Evolutionary conservation across 2,329 filamentous ascomycete species (phyloP), one percentile per base, ranked within the genome.

Genomic region (Colletotrichum sp.): DNA sequence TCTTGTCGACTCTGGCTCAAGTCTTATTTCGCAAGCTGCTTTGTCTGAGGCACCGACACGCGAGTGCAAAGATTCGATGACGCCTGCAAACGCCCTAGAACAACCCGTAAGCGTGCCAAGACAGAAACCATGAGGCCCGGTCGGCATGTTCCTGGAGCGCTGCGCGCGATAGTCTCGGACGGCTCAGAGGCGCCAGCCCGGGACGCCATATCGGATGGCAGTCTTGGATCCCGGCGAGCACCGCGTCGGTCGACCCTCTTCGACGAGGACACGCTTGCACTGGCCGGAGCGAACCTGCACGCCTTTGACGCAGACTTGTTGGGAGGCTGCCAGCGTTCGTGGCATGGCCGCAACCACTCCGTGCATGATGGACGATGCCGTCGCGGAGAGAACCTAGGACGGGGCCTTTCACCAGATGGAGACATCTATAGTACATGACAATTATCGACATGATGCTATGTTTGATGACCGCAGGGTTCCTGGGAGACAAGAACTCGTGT

Each of bases 381-480:
- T 30, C 36, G 65, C 30, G 66, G 32, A 64, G 43, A 55, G 39
- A 26, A 55, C 28, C 18, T 21, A 18, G 52, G 30, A 32, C 24
- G 55, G 32, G 28, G 28, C 3, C 60, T 39, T 43, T 64, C 67
- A 57, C 24, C 21, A 60, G 12, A 43, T 67, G 21, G 59, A 18
- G 43, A 18, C 66, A 39, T 63, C 32, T 26, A 74, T 70, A 64
- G 59, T 70, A 24, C 57, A 21, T 71, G 66, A 21, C 30, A 57
- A 43, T 65, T 71, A 67, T 72, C 55, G 68, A 55, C 72, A 63
- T 75, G 61, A 61, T 75, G 71, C 36, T 57, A 36, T 59, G 72
- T 72, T 72, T 75, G 55, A 72, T 75, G 69, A 64, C 69, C 57
- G 64, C 69, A 75, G 64, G 73, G 69, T 67, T 72, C 16, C 24